Base-by-base conservation (phyloP, 2,329 filamentous ascomycete species). In the Phyllosticta paracitricarpa region DNA sequence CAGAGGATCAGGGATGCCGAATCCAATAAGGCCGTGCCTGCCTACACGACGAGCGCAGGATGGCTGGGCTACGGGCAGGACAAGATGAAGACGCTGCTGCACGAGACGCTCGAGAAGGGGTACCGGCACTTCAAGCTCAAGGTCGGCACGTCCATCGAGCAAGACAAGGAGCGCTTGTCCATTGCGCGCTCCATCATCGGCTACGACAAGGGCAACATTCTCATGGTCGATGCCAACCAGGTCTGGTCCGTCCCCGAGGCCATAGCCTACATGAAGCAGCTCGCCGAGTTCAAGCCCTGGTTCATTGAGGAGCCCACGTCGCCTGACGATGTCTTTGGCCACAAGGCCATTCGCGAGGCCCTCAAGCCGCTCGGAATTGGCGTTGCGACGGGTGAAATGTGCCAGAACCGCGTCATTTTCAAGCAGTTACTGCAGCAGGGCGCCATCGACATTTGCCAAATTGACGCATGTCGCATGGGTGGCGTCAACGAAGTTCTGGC, bases 151-250 rank as follows among this genome's bases (percentile, higher is more conserved):
- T 84, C 82, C 66, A 70, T 95, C 17, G 87, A 86, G 66, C 84
- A 87, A 64, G 91, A 96, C 74, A 81, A 82, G 68, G 79, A 82
- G 62, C 80, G 91, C 4, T 78, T 96, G 67, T 73, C 75, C 14
- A 91, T 95, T 72, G 90, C 89, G 5, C 80, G 91, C 54, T 84
- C 89, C 30, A 85, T 93, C 51, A 88, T 96, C 71, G 89, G 89
- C 2, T 93, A 88, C 73, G 90, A 95, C 74, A 79, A 81, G 71
- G 91, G 87, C 63, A 93, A 93, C 73, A 82, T 93, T 58, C 81
- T 96, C 68, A 96, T 96, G 91, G 87, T 95, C 12, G 91, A 96
- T 77, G 91, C 91, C 58, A 96, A 96, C 77, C 91, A 96, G 79
- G 80, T 94, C 63, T 96, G 91, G 91, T 90, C 87, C 57, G 91